phyloP scores from a whole-genome alignment of 2,329 filamentous ascomycete genomes.

The Nigrospora sphaerica region DNA sequence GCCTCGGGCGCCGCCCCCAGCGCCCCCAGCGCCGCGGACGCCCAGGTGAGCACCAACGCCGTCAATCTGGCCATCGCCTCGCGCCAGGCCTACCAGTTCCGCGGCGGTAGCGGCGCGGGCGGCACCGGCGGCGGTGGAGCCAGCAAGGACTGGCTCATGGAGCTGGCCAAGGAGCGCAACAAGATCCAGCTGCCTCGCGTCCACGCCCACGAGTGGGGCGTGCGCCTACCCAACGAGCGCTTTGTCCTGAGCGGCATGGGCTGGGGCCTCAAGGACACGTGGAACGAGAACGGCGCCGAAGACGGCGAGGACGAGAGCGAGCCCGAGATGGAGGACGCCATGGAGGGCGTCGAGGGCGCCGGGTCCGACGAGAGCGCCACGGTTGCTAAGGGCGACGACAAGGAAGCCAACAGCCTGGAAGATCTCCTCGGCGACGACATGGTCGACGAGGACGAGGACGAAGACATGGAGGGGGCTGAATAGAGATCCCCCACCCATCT shows the following conservation, averaged over 20 bases:
- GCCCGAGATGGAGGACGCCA: conserved; percentile 37
- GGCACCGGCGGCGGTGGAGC: conserved; percentile 39
- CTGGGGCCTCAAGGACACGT: conserved; percentile 57
- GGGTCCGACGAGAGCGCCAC: conserved; percentile 28
- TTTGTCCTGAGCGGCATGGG: conserved; percentile 60
- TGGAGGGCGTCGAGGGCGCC: conserved; percentile 38
- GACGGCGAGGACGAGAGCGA: conserved; percentile 34
- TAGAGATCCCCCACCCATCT: conserved; percentile 1
- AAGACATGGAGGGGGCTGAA: conserved; percentile 44
- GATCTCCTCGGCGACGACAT: conserved; percentile 49
- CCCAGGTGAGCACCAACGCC: conserved; percentile 56
- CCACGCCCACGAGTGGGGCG: conserved; percentile 59
- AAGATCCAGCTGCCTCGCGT: conserved; percentile 57
- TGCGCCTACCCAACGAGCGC: conserved; percentile 58
- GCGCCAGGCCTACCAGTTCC: conserved; percentile 63
- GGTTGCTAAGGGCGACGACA: conserved; percentile 34
- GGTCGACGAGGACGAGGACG: conserved; percentile 34
- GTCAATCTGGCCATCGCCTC: conserved; percentile 67
- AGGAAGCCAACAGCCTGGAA: conserved; percentile 43
- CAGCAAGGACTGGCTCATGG: conserved; percentile 69
- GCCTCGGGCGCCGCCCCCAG: conserved; percentile 40
- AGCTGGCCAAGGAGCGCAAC: conserved; percentile 67
- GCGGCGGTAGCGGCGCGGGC: conserved; percentile 38
- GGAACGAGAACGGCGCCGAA: conserved; percentile 37
- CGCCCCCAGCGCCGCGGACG: conserved; percentile 40